phyloP scores from a whole-genome alignment of 768 basidiomycete species.

The Brasilioporus rufonigricans region DNA sequence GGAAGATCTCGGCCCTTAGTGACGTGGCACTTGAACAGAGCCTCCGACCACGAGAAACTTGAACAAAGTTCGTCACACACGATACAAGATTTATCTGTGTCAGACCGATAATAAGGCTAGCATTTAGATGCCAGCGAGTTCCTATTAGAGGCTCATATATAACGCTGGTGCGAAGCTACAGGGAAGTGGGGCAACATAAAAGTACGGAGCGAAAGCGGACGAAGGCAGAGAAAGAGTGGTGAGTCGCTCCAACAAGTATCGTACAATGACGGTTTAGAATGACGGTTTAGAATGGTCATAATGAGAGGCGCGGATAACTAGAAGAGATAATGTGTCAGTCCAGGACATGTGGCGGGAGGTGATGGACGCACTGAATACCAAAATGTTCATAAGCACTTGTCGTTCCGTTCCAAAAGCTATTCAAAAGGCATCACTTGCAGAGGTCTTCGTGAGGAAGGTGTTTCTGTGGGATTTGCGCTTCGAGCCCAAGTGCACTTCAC shows the following conservation, averaged over 20 bases:
- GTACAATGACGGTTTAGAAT: conserved; percentile 1
- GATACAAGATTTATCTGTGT: too few relatives aligned
- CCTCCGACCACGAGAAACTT: too few relatives aligned
- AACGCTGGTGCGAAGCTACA: too few relatives aligned
- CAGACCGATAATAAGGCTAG: too few relatives aligned
- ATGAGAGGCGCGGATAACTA: not conserved
- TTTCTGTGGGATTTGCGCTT: conserved; percentile 3
- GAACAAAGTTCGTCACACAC: too few relatives aligned
- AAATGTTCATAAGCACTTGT: not conserved
- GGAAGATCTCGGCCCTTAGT: too few relatives aligned
- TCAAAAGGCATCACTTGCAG: too few relatives aligned
- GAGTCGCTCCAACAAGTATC: not conserved
- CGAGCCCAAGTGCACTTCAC: conserved; percentile 15
- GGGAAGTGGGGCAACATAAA: not conserved
- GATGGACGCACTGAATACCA: not conserved
- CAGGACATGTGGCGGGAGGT: too few relatives aligned
- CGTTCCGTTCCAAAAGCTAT: not conserved
- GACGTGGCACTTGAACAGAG: too few relatives aligned
- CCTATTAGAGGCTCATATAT: too few relatives aligned
- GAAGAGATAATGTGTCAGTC: not conserved
- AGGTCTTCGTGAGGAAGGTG: not conserved
- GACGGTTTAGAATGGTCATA: not conserved
- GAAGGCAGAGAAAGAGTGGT: not conserved
- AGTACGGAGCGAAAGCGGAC: not conserved
- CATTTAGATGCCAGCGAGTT: too few relatives aligned